Evolutionary conservation across 2,329 filamentous ascomycete genomes (phyloP), one percentile per base, ranked within the genome.

Genomic region (Talaromyces sp.): DNA sequence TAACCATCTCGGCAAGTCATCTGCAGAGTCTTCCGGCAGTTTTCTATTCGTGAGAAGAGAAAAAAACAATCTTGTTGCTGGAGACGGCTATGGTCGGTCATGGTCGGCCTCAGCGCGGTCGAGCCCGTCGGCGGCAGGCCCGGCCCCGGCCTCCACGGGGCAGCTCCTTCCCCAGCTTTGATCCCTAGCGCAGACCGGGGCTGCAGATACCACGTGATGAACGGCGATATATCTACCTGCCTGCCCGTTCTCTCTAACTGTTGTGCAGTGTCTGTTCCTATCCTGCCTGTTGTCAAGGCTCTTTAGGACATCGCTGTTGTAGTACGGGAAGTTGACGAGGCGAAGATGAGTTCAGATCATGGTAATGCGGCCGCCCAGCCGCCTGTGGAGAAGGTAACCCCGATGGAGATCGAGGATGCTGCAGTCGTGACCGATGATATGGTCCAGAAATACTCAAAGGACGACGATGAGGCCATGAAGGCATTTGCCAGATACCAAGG

Each of bases 391-490:
- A 39, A 39, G 19, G 15, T 25, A 8, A 25, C 53, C 9, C 53
- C 13, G 4, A 22, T 22, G 30, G 53, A 55, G 32, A 39, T 55
- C 17, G 53, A 55, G 3, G 30, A 55, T 17, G 32, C 39, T 25
- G 19, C 13, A 27, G 30, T 55, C 15, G 19, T 58, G 17, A 53
- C 47, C 1, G 57, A 58, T n/a, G 19, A 39, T 19, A 30, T 25
- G 22, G 44, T 47, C 5, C 33, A 58, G 32, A 77, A 81, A 64
- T 80, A 83, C 64, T 77, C 78, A 17, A 75, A 81, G 59, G 80
- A 85, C 78, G 82, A 78, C 36, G 83, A 85, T 65, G 82, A 83
- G 59, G 83, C 82, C 19, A 77, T 85, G 78, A 82, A 84, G 66
- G 82, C 81, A 3, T 83, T 83, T 65, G 74, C 73, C 33, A 62